Evolutionary conservation across 2,329 filamentous ascomycete species (phyloP), one percentile per base, ranked within the genome.

Genomic region (Aureobasidium sp.): DNA sequence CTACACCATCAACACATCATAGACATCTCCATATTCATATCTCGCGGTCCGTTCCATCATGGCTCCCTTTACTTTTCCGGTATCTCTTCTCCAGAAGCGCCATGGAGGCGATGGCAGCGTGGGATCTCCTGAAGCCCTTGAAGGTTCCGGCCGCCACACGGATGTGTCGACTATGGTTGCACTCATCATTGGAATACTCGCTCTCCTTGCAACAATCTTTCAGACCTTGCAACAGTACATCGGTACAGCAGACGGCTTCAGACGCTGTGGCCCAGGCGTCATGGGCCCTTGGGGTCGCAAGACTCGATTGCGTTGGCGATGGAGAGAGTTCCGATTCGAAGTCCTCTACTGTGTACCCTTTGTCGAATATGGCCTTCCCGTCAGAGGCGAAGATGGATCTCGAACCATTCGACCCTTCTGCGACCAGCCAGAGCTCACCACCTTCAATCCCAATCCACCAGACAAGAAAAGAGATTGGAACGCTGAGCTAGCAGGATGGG

Each of bases 241-340:
- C 19, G 37, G 35, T 19, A 58, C 55, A 13, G 47, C 57, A 37
- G 57, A 60, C 19, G 57, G 57, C 27, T 60, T 35, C 27, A 31
- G 57, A 51, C 45, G 47, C 15, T 60, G 57, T 25, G 35, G 47
- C 3, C 21, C n/a, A 0, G 37, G 45, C 3, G 57, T 60, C 13
- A 60, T 60, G 46, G 57, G 57, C 7, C 57, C 57, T 10, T 60
- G 46, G 57, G 57, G 57, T 19, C 33, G 23, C 15, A 43, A 45
- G 19, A 60, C 57, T 19, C 46, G 57, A 19, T 11, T 60, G 10
- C 57, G 46, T 10, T 60, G 25, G n/a, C 45, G 57, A 11, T 60
- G 57, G 57, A 31, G 45, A 25, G 57, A 60, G 13, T 60, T 60
- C 27, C 46, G 57, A 17, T 60, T 60, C 15, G 57, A 60, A 43